Percentiles rank a stretch among this genome's conserved stretches.
Evolutionary conservation across 768 basidiomycete species (phyloP).

Genomic region (Termitomyces sp.): DNA sequence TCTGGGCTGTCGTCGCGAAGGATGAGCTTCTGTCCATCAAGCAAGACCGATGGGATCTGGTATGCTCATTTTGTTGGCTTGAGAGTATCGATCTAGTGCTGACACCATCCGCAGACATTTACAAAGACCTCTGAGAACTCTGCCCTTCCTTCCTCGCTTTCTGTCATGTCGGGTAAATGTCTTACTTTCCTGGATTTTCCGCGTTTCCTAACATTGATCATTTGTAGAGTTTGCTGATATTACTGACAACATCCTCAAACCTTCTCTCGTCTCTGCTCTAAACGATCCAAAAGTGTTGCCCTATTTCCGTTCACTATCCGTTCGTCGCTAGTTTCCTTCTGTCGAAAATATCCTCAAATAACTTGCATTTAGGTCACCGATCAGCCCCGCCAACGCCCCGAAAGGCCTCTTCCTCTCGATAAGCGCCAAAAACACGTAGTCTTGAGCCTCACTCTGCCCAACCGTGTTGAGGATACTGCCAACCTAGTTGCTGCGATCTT

Average conservation of each 20-base stretch:
- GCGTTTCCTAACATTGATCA: slow-evolving; percentile 5
- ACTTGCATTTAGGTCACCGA: slow-evolving; percentile 60
- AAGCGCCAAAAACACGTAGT: slow-evolving; percentile 71
- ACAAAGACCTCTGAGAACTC: slow-evolving; percentile 70
- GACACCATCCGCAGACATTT: slow-evolving; percentile 53
- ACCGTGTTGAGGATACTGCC: slow-evolving; percentile 43
- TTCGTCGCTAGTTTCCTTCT: slow-evolving; percentile 21
- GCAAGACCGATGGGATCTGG: slow-evolving; percentile 81
- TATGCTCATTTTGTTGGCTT: slow-evolving; percentile 32
- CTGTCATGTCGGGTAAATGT: slow-evolving; percentile 68
- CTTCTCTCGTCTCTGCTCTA: slow-evolving; percentile 49
- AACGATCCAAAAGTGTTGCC: slow-evolving; percentile 58
- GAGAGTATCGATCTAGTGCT: background rate
- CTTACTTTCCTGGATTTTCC: background rate
- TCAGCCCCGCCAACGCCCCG: slow-evolving; percentile 72
- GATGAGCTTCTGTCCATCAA: slow-evolving; percentile 67
- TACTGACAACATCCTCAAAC: slow-evolving; percentile 73
- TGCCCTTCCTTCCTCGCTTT: slow-evolving; percentile 53
- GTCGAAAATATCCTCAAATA: slow-evolving; percentile 4
- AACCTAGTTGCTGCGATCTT: slow-evolving; percentile 67
- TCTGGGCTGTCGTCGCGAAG: slow-evolving; percentile 83
- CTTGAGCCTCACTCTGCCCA: slow-evolving; percentile 57
- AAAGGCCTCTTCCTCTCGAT: slow-evolving; percentile 39
- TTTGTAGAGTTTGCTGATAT: slow-evolving; percentile 76
- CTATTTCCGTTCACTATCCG: slow-evolving; percentile 84